Conservation (phyloP, 2,329 filamentous ascomycete genomes). For the Trichoderma sp. region DNA sequence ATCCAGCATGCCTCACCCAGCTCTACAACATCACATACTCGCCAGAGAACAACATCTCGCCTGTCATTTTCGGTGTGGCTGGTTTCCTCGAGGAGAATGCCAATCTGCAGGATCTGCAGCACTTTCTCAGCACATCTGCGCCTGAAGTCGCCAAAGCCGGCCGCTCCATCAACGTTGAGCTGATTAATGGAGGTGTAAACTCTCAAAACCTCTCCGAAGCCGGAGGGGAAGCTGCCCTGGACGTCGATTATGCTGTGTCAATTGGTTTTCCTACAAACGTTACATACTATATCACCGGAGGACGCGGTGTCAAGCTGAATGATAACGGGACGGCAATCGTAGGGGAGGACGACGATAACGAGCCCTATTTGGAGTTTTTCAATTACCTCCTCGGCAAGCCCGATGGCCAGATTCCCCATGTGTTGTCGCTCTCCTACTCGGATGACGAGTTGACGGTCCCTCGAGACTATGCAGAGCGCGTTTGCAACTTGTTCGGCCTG, state of each 20-base stretch:
- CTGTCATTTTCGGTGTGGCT: slow-evolving; percentile 50
- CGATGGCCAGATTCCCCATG: slow-evolving; percentile 55
- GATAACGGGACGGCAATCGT: slow-evolving; percentile 43
- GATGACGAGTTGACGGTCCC: slow-evolving; percentile 63
- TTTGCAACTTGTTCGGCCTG: slow-evolving; percentile 58
- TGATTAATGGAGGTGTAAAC: slow-evolving; percentile 52
- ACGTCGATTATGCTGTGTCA: slow-evolving; percentile 54
- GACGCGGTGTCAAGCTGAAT: slow-evolving; percentile 49
- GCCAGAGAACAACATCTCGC: slow-evolving; percentile 38
- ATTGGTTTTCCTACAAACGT: slow-evolving; percentile 51
- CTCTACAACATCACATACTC: slow-evolving; percentile 52
- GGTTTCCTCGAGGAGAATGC: slow-evolving; percentile 56
- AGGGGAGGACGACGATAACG: slow-evolving; percentile 48
- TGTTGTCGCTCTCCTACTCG: slow-evolving; percentile 62
- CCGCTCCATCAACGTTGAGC: slow-evolving; percentile 48
- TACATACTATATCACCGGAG: slow-evolving; percentile 51
- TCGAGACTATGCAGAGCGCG: slow-evolving; percentile 53
- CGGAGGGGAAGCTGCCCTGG: slow-evolving; percentile 52
- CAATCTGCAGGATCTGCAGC: slow-evolving; percentile 48
- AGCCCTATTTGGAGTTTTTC: slow-evolving; percentile 61
- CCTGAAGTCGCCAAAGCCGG: slow-evolving; percentile 43
- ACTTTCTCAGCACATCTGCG: slow-evolving; percentile 45
- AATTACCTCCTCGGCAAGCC: slow-evolving; percentile 52
- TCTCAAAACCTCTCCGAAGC: slow-evolving; percentile 44
- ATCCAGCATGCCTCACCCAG: slow-evolving; percentile 48